Evolutionary conservation across 192 early-diverging fungal genomes (phyloP).

Genomic region (Glomus cerebriforme): DNA sequence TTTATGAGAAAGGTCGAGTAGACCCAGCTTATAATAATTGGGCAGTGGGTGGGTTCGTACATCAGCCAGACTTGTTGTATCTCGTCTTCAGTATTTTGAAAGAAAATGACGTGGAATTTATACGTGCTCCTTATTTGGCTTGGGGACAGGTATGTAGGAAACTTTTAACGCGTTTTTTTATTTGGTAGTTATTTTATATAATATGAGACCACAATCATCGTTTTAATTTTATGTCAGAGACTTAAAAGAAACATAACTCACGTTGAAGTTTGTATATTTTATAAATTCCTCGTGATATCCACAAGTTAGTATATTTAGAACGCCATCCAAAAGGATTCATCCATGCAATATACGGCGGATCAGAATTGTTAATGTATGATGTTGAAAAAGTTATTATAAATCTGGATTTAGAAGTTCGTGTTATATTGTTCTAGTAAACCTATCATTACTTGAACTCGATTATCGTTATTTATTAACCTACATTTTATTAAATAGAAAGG

Average conservation of each 20-base stretch:
- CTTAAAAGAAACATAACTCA: conserved; percentile 1
- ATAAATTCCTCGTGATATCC: not conserved
- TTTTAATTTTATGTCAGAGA: not conserved
- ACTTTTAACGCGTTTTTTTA: not conserved
- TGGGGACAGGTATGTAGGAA: conserved; percentile 63
- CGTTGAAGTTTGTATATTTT: not conserved
- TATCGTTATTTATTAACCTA: not conserved
- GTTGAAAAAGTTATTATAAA: conserved; percentile 70
- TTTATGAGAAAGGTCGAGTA: conserved; percentile 59
- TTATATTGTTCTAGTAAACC: not conserved
- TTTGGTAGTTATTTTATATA: not conserved
- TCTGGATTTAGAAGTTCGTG: conserved; percentile 57
- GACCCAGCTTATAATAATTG: conserved; percentile 63
- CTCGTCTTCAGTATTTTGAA: conserved; percentile 71
- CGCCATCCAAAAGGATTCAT: conserved; percentile 68
- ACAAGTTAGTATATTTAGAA: conserved; percentile 70
- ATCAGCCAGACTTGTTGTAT: conserved; percentile 64
- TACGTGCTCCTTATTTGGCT: conserved; percentile 79
- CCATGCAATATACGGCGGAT: conserved; percentile 70
- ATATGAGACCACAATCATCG: not conserved
- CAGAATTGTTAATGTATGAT: conserved; percentile 76
- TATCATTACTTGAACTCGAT: not conserved
- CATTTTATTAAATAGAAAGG: conserved; percentile 47
- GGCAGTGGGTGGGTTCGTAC: conserved; percentile 52
- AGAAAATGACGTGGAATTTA: conserved; percentile 65